Conservation (phyloP, 1,284 basidiomycete genomes). For the Ustilago sp. region DNA sequence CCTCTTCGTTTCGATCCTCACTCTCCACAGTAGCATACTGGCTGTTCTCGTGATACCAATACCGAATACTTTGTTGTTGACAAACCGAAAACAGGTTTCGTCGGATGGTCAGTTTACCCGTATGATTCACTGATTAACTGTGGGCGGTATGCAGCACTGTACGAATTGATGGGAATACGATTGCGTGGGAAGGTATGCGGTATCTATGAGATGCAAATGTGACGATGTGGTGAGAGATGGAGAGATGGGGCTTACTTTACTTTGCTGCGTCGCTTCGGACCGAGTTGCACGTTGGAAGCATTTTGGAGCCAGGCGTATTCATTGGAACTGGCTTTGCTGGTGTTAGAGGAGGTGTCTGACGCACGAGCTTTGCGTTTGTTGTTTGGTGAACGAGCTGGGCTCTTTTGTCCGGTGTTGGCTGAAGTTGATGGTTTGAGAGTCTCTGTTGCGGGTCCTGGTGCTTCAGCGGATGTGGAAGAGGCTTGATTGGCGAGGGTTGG, state of each 20-base stretch:
- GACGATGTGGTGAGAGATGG: background rate
- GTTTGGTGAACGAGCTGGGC: slow-evolving; percentile 2
- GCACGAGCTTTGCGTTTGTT: slow-evolving; percentile 7
- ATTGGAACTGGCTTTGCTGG: background rate
- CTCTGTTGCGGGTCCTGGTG: background rate
- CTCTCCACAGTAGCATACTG: too few species aligned
- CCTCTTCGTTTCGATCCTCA: too few species aligned
- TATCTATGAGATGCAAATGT: background rate
- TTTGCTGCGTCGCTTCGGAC: slow-evolving; percentile 27
- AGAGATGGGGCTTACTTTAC: slow-evolving; percentile 4
- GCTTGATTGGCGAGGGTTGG: background rate
- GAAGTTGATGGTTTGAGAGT: background rate
- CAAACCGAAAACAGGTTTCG: too few species aligned
- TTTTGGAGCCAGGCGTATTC: slow-evolving; percentile 23
- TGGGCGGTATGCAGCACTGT: too few species aligned
- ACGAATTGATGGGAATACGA: background rate
- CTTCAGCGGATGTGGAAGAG: background rate
- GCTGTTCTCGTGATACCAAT: too few species aligned
- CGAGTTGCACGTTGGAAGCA: slow-evolving; percentile 5
- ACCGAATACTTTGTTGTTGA: too few species aligned
- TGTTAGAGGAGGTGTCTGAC: slow-evolving; percentile 4
- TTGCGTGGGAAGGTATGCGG: background rate
- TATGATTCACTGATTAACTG: too few species aligned
- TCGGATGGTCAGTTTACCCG: too few species aligned
- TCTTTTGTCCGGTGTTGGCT: background rate